Conservation (phyloP, 345 rosid genomes). For the Euphorbia peplus region DNA sequence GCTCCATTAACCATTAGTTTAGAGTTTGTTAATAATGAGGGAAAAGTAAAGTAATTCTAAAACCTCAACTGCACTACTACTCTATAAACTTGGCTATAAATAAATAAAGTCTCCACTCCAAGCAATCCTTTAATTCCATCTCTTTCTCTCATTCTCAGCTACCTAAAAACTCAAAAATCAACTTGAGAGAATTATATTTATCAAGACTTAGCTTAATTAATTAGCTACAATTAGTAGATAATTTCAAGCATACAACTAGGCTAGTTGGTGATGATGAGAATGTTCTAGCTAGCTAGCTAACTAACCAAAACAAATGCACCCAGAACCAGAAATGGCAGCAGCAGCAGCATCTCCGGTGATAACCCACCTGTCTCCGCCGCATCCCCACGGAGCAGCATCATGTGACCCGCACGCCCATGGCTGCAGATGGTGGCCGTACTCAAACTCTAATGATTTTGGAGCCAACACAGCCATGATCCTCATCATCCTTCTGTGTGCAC, state of each 20-base stretch:
- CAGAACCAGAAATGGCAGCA: slow-evolving; percentile 2
- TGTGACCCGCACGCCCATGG: slow-evolving; percentile 30
- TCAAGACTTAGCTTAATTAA: too few relatives aligned
- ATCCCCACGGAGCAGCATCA: slow-evolving; percentile 16
- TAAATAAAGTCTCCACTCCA: slow-evolving; percentile 1
- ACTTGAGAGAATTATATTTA: too few relatives aligned
- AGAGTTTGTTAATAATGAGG: not conserved
- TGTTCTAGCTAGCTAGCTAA: too few relatives aligned
- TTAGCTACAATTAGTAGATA: too few relatives aligned
- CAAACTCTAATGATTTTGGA: slow-evolving; percentile 44
- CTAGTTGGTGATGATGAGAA: too few relatives aligned
- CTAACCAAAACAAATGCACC: slow-evolving; percentile 23
- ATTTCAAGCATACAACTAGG: too few relatives aligned
- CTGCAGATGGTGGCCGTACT: slow-evolving; percentile 44
- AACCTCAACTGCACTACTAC: slow-evolving; percentile 24
- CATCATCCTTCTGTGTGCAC: slow-evolving; percentile 52
- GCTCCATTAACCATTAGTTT: not conserved
- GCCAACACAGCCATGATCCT: slow-evolving; percentile 44
- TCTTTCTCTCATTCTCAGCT: not conserved
- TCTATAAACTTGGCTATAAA: slow-evolving; percentile 14
- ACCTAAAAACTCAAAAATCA: too few relatives aligned
- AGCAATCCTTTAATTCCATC: slow-evolving; percentile 15
- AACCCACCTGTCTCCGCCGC: slow-evolving; percentile 20
- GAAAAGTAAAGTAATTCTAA: slow-evolving; percentile 1
- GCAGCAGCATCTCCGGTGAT: slow-evolving; percentile 1